Base-by-base conservation (phyloP, 2,329 filamentous ascomycete genomes). In the Neonectria faginata region DNA sequence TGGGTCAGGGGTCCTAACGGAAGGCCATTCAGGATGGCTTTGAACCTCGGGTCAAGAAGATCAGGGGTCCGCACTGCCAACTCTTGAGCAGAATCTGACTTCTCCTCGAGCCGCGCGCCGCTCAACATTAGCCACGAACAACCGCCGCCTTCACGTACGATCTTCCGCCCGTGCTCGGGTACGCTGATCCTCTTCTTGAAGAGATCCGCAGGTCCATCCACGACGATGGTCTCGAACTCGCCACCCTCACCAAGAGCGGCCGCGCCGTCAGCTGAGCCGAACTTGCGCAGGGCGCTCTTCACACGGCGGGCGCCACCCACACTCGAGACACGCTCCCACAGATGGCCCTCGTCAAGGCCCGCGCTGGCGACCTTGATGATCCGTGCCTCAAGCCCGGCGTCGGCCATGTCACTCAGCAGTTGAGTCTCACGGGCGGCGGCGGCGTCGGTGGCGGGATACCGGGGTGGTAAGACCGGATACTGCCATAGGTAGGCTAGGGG, bases 331-430 rank as follows among this genome's bases (percentile, higher is more conserved):
- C 94, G 89, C 69, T 88, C 86, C 91, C 94, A 97, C 25, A 99
- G 81, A 73, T 94, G 91, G 41, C 80, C 83, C 70, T 94, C 92
- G 73, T 95, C 92, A 54, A 99, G 83, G 0, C 94, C 96, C 7
- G 93, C 94, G 68, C 92, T 97, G 47, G 96, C 94, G 48, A 97
- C 93, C 81, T 98, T 99, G 80, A 99, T 89, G 75, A 99, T 93
- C 64, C 94, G 86, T n/a, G 94, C 92, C 75, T 97, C 93, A 60
- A 97, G 88, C 1, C 91, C 91, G 3, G 89, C 88, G 7, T 83
- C 84, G 5, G 86, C 87, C 93, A 99, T 97, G 77, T 97, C 94
- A 63, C 88, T 84, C 55, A 99, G 83, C 20, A 98, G 83, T 77
- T 83, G 86, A 18, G 81, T 82, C 53, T 85, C 85, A 52, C 83